A percentile compares a stretch with the other conserved stretches of the same genome.
These are phyloP conservation scores for Sporothrix variecibatus DNA, from an alignment of 2,329 filamentous ascomycete genomes.

Conservation along the genomic window DNA sequence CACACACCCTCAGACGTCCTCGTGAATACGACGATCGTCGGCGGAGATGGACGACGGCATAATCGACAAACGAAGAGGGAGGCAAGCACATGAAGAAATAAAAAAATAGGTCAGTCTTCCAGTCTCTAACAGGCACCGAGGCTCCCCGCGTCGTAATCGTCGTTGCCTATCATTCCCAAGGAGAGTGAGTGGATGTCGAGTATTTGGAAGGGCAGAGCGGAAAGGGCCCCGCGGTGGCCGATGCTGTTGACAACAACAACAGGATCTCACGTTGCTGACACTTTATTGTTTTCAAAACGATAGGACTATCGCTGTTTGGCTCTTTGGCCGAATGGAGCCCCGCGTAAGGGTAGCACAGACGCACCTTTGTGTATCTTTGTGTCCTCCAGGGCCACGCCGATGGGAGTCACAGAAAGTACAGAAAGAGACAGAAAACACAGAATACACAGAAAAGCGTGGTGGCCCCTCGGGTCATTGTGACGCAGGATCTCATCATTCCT, in stretches of 20 bases:
- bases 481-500: not conserved
- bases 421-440: not conserved
- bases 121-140: not conserved
- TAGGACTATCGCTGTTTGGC: not conserved
- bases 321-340: not conserved
- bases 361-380: not conserved
- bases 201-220: not conserved
- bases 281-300: not conserved
- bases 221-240: not conserved
- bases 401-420: constrained; percentile 2
- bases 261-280: constrained; percentile 15
- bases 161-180: not conserved
- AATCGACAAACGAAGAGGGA: not conserved
- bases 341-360: not conserved
- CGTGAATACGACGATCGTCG: not conserved
- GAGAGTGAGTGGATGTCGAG: not conserved
- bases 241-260: not conserved
- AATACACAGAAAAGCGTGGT: not conserved
- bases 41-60: not conserved
- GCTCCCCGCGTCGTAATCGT: not conserved
- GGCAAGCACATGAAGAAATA: not conserved
- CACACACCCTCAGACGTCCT: not conserved
- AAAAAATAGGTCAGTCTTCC: not conserved
- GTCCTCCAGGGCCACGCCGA: not conserved
- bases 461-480: not conserved